Conservation (phyloP, 345 rosid genomes). For the Eucalyptus pumila region DNA sequence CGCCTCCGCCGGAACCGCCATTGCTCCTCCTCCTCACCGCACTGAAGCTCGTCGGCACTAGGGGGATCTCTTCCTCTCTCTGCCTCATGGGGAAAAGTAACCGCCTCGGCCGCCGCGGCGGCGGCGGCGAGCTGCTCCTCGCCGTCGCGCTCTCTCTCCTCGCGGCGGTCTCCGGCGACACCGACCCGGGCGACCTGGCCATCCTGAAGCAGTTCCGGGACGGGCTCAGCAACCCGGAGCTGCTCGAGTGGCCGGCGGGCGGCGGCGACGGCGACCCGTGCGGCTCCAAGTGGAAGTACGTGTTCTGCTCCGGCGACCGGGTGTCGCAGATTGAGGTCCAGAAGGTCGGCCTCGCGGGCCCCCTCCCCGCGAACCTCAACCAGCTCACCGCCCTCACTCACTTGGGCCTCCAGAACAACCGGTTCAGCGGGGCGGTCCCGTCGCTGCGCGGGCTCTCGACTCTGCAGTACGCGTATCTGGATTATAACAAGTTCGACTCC, state of each 20-base stretch:
- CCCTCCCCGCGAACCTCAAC: conserved; percentile 52
- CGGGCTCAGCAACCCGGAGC: conserved; percentile 55
- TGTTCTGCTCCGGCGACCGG: conserved; percentile 30
- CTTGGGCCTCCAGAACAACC: conserved; percentile 55
- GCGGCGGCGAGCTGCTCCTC: conserved; percentile 1
- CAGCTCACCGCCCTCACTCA: conserved; percentile 32
- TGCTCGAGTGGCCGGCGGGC: conserved; percentile 49
- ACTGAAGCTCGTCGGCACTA: not conserved
- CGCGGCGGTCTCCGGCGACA: conserved; percentile 17
- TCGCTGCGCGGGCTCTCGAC: conserved; percentile 40
- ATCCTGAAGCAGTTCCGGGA: conserved; percentile 43
- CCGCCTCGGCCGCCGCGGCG: no score
- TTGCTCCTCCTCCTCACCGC: not conserved
- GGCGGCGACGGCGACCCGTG: conserved; percentile 51
- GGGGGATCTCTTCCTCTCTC: not conserved
- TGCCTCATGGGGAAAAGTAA: not conserved
- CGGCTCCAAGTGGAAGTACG: conserved; percentile 50
- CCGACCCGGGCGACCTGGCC: conserved; percentile 38
- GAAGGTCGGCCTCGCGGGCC: conserved; percentile 42
- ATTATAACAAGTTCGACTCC: conserved; percentile 46
- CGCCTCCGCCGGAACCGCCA: not conserved
- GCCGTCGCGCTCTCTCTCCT: conserved; percentile 2
- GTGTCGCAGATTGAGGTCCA: conserved; percentile 61
- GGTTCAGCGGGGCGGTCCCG: conserved; percentile 48
- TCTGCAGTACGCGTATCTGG: conserved; percentile 35